phyloP scores from a whole-genome alignment of 2,329 filamentous ascomycete species.

The Monilinia polystroma region DNA sequence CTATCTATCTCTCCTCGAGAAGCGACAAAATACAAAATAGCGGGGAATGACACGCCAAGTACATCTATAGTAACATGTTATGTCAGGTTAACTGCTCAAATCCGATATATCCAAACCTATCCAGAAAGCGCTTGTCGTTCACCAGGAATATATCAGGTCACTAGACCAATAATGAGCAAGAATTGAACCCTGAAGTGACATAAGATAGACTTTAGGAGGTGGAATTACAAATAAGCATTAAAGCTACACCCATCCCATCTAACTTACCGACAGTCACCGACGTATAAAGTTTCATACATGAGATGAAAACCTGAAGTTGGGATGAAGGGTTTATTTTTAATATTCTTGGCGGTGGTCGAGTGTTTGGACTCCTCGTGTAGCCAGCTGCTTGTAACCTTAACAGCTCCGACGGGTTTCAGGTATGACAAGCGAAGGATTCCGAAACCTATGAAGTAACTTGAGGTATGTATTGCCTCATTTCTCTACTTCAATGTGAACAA shows the following conservation, averaged over 20 bases:
- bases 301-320: slow-evolving; percentile 8
- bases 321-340: slow-evolving; percentile 5
- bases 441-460: slow-evolving; percentile 7
- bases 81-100: not conserved
- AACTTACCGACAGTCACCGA: not conserved
- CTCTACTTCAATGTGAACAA: not conserved
- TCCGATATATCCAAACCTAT: slow-evolving; percentile 4
- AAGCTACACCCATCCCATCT: not conserved
- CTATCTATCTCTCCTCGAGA: not conserved
- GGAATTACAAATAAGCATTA: not conserved
- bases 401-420: slow-evolving; percentile 6
- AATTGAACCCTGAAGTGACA: not conserved
- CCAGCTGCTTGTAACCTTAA: not conserved
- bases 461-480: not conserved
- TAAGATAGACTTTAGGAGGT: not conserved
- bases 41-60: slow-evolving; percentile 14
- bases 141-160: slow-evolving; percentile 4
- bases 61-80: not conserved
- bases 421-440: not conserved
- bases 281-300: slow-evolving; percentile 20
- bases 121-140: slow-evolving; percentile 1
- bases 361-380: not conserved
- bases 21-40: not conserved
- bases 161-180: slow-evolving; percentile 1
- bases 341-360: slow-evolving; percentile 3